Evolutionary conservation across 139 green algal genomes (phyloP), one percentile per base, ranked within the genome.

Genomic region (Penium margaritaceum): DNA sequence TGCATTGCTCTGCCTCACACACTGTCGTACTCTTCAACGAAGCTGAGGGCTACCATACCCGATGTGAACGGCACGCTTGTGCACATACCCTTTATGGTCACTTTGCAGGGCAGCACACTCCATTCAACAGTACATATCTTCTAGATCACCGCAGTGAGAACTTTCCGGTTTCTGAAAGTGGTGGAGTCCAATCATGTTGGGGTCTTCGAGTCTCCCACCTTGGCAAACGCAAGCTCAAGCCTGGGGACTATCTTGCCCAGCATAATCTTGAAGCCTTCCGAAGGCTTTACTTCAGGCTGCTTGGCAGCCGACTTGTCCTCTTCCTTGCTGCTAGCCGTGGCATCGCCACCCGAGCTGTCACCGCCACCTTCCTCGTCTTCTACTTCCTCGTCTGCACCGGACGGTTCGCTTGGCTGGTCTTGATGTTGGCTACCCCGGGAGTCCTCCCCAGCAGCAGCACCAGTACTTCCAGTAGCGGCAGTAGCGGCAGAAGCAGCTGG

Each of bases 191-290:
- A n/a, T n/a, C 27, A 54, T 47, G 17, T 6, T 33, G 21, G 35
- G 5, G 4, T 37, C n/a, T n/a, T n/a, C 29, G 21, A 51, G 35
- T 29, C 4, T 43, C 5, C 37, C 63, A 72, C 3, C 14, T 21
- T 74, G 12, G 54, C 34, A 32, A 66, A 76, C 29, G 46, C 46
- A 7, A 39, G 12, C 27, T 43, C 53, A 17, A 77, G n/a, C 33
- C 62, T 60, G 6, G 70, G 58, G 4, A 30, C 1, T 24, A 77
- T 32, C 70, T 77, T 77, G 15, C 15, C 55, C 46, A 77, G 63
- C 30, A 77, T 34, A 24, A 77, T 55, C 35, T 71, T 77, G 57
- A 77, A 77, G 9, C 70, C 70, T 17, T 34, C 70, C 35, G 70
- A 77, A 54, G 33, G 35, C 63, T 27, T 34, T 17, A 24, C 27